Conservation (phyloP, 805 yeast species). For the Hanseniaspora guilliermondii region DNA sequence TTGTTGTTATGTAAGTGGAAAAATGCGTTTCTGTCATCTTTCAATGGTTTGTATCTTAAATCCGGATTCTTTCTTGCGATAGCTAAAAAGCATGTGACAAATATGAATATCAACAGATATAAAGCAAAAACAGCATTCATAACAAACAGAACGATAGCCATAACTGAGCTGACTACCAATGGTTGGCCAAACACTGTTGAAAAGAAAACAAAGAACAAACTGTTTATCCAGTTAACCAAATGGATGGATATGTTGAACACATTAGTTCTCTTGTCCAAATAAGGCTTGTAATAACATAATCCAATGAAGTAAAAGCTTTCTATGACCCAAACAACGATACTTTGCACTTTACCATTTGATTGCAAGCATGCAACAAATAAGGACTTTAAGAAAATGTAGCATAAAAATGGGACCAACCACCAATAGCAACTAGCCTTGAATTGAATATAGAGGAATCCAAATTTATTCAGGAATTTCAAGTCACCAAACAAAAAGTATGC, state of each 20-base stretch:
- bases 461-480: slow-evolving; percentile 62
- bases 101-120: slow-evolving; percentile 68
- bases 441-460: slow-evolving; percentile 87
- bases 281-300: slow-evolving; percentile 68
- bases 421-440: slow-evolving; percentile 78
- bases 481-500: slow-evolving; percentile 87
- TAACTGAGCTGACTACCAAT: slow-evolving; percentile 75
- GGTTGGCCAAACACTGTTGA: slow-evolving; percentile 75
- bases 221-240: slow-evolving; percentile 65
- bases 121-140: slow-evolving; percentile 82
- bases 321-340: slow-evolving; percentile 59
- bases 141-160: slow-evolving; percentile 81
- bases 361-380: slow-evolving; percentile 82
- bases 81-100: slow-evolving; percentile 77
- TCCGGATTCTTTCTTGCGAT: slow-evolving; percentile 85
- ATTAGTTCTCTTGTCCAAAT: slow-evolving; percentile 88
- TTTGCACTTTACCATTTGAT: slow-evolving; percentile 65
- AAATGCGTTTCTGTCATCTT: slow-evolving; percentile 92
- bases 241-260: slow-evolving; percentile 82
- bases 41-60: slow-evolving; percentile 87
- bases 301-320: slow-evolving; percentile 60
- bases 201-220: slow-evolving; percentile 79
- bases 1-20: slow-evolving; percentile 51
- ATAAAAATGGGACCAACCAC: slow-evolving; percentile 56
- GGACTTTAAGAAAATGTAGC: slow-evolving; percentile 60